Evolutionary conservation across 148 eudicot species (phyloP).

Genomic region (Simmondsia chinensis): DNA sequence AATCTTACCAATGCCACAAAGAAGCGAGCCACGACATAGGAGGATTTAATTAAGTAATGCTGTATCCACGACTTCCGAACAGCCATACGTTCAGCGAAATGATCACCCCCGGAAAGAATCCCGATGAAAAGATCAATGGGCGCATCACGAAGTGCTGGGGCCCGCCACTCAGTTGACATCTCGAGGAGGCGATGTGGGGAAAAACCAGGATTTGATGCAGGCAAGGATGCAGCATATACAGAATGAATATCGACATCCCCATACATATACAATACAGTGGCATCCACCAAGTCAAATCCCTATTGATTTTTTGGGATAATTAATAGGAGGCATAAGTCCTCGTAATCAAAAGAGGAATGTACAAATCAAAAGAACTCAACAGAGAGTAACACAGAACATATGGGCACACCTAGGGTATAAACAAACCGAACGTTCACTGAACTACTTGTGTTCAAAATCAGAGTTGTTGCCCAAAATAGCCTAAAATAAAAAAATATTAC

Average conservation of each 20-base stretch:
- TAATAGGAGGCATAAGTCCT: no score
- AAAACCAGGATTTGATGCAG: slow-evolving; percentile 54
- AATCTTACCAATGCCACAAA: slow-evolving; percentile 69
- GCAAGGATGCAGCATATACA: slow-evolving; percentile 60
- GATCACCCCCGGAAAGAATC: slow-evolving; percentile 71
- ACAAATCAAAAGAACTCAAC: no score
- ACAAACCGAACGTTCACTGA: no score
- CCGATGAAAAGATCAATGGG: slow-evolving; percentile 62
- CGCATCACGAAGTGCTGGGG: slow-evolving; percentile 46
- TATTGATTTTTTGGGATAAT: no score
- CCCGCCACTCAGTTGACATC: slow-evolving; percentile 52
- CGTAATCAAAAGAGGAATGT: no score
- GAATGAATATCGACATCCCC: slow-evolving; percentile 67
- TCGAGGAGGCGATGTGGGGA: slow-evolving; percentile 67
- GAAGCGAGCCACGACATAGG: slow-evolving; percentile 55
- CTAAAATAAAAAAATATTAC: no score
- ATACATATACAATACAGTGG: slow-evolving; percentile 40
- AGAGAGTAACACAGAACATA: no score
- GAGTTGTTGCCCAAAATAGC: no score
- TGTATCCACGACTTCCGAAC: slow-evolving; percentile 91
- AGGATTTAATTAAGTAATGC: slow-evolving; percentile 40
- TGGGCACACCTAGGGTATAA: no score
- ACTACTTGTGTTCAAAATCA: no score
- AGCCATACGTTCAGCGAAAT: slow-evolving; percentile 89
- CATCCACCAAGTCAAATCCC: slow-evolving; percentile 83